A percentile compares a stretch with the other conserved stretches of the same genome.
Conservation (phyloP, 2,329 filamentous ascomycete genomes). For the Cryphonectria radicalis region DNA sequence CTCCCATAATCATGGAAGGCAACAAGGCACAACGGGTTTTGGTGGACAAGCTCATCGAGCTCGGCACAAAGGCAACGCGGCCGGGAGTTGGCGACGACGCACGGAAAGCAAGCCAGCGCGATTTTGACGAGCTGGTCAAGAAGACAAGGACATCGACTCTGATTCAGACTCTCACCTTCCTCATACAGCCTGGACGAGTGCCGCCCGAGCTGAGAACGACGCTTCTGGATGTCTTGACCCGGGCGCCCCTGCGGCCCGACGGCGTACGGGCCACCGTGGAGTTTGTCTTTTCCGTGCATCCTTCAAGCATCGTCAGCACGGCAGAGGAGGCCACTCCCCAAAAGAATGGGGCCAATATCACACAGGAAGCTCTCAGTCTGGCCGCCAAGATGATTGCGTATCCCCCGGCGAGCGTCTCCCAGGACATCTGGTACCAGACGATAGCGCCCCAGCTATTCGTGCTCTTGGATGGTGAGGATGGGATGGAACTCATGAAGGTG, state of each 20-base stretch:
- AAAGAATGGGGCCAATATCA: constrained; percentile 65
- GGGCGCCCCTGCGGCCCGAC: constrained; percentile 62
- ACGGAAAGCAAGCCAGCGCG: constrained; percentile 41
- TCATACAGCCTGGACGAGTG: constrained; percentile 64
- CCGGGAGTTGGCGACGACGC: constrained; percentile 41
- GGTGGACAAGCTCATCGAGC: constrained; percentile 42
- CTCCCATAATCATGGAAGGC: constrained; percentile 21
- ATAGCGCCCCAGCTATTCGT: constrained; percentile 64
- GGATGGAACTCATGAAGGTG: constrained; percentile 60
- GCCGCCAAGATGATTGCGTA: constrained; percentile 65
- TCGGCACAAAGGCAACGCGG: constrained; percentile 54
- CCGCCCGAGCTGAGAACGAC: constrained; percentile 63
- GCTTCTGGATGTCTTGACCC: constrained; percentile 61
- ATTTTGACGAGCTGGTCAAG: constrained; percentile 54
- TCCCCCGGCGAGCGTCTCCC: constrained; percentile 57
- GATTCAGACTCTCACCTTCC: constrained; percentile 63
- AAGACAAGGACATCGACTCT: constrained; percentile 42
- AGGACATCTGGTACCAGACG: constrained; percentile 63
- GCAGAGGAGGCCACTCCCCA: constrained; percentile 50
- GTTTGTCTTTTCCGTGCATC: constrained; percentile 72
- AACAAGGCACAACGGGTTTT: constrained; percentile 37
- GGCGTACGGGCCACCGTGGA: constrained; percentile 72
- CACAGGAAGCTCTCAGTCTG: constrained; percentile 68
- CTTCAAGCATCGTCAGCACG: constrained; percentile 50
- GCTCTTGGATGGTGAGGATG: constrained; percentile 65